Percentiles rank a stretch among this genome's conserved stretches.
Conservation (phyloP, 1,284 basidiomycete species). For the Ganoderma sinense region DNA sequence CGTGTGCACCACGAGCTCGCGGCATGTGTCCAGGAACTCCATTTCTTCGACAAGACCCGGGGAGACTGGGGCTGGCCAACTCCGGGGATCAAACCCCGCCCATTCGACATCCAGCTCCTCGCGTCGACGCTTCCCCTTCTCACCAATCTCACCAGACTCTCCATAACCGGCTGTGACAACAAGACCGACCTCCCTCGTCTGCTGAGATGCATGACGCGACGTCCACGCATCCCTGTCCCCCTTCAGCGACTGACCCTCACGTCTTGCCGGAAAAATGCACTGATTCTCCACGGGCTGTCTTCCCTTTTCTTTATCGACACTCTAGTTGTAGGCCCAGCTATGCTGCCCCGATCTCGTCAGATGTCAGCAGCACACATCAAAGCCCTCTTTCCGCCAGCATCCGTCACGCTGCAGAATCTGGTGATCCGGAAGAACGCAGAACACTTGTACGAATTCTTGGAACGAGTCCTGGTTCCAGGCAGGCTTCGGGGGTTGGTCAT, state of each 20-base stretch:
- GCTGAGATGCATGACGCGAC: not conserved
- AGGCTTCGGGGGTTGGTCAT: not conserved
- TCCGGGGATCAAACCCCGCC: not conserved
- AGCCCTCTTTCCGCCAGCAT: not conserved
- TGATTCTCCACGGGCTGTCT: not conserved
- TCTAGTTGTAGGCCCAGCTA: not conserved
- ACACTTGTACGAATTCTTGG: not conserved
- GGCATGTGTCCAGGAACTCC: not conserved
- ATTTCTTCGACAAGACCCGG: not conserved
- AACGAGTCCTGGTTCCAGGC: not conserved
- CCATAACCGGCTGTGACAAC: not conserved
- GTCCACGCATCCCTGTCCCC: not conserved
- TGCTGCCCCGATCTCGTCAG: not conserved
- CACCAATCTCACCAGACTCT: not conserved
- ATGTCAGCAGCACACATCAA: not conserved
- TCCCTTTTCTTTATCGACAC: not conserved
- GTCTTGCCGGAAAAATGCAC: not conserved
- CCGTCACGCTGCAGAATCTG: not conserved
- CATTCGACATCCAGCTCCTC: not conserved
- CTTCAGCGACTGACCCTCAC: not conserved
- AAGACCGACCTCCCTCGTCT: not conserved
- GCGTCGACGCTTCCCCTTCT: not conserved
- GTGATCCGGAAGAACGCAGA: not conserved
- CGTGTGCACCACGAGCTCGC: not conserved
- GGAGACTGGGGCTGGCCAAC: not conserved